A percentile compares a stretch with the other conserved stretches of the same genome.
phyloP scores from a whole-genome alignment of 805 yeast species.

The Lachancea cidri region DNA sequence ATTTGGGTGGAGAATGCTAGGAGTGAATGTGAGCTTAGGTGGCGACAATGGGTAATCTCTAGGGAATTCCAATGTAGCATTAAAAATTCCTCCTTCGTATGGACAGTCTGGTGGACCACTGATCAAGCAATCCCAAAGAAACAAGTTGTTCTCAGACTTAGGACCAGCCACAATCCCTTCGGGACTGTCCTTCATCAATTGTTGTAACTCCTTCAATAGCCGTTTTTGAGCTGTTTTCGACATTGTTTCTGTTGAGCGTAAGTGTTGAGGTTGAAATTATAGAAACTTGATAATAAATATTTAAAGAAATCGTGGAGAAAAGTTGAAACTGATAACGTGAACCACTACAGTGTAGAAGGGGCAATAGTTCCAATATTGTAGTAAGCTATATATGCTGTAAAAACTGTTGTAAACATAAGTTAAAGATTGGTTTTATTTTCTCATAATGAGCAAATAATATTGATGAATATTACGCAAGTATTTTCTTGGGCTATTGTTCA shows the following conservation, averaged over 20 bases:
- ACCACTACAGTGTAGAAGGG: neutral
- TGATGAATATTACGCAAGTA: neutral
- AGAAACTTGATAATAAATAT: neutral
- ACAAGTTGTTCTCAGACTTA: conserved; percentile 61
- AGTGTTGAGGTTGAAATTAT: neutral
- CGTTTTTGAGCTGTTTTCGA: conserved; percentile 75
- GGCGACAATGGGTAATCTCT: conserved; percentile 79
- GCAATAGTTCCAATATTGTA: neutral
- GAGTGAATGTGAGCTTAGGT: conserved; percentile 68
- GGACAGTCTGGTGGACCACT: conserved; percentile 84
- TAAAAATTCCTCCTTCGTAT: conserved; percentile 83
- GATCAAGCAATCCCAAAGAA: conserved; percentile 77
- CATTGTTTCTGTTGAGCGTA: conserved; percentile 22
- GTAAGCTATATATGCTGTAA: neutral
- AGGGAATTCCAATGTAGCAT: conserved; percentile 69
- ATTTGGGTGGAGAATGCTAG: conserved; percentile 89
- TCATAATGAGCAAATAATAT: neutral
- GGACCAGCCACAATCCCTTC: conserved; percentile 97
- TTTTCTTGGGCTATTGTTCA: neutral
- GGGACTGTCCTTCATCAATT: conserved; percentile 78
- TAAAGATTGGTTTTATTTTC: neutral
- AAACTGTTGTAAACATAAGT: too few relatives aligned
- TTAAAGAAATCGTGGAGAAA: too few relatives aligned
- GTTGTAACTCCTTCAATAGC: conserved; percentile 83
- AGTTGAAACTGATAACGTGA: too few relatives aligned